Conservation (phyloP, 371 early-diverging fungal species). For the Mortierella sp. region DNA sequence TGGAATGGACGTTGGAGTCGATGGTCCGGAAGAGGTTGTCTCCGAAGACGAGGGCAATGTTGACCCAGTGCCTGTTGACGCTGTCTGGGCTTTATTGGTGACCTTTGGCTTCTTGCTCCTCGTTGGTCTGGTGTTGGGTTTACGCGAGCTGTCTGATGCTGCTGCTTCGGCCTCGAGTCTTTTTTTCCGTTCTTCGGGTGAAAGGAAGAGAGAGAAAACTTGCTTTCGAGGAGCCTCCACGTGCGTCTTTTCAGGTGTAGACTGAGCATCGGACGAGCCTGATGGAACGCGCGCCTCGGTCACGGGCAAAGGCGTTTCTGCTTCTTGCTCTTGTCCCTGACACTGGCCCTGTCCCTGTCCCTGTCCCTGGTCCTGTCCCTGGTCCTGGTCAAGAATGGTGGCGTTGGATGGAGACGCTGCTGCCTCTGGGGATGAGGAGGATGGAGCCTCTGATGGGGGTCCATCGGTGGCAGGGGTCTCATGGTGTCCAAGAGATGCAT, state of each 20-base stretch:
- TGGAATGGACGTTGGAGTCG: constrained; percentile 11
- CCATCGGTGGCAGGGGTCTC: not conserved
- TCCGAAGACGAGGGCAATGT: not conserved
- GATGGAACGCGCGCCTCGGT: no score
- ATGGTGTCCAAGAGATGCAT: not conserved
- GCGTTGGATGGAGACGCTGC: not conserved
- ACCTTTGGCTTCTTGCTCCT: constrained; percentile 30
- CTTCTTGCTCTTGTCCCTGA: not conserved
- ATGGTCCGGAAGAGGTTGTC: constrained; percentile 1
- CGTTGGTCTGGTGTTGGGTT: constrained; percentile 7
- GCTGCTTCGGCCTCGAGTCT: constrained; percentile 30
- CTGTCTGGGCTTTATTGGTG: constrained; percentile 3
- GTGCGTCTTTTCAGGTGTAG: not conserved
- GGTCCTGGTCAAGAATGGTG: not conserved
- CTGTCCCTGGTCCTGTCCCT: not conserved
- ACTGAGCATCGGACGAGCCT: no score
- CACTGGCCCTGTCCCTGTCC: not conserved
- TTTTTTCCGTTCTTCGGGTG: constrained; percentile 40
- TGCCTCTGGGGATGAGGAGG: not conserved
- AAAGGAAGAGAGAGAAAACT: constrained; percentile 46
- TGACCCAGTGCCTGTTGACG: not conserved
- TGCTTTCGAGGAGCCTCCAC: constrained; percentile 12
- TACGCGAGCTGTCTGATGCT: not conserved
- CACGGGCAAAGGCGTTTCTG: no score
- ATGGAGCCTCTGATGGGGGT: no score